These are phyloP conservation scores for Euphrasia confusa DNA, from an alignment of 257 asterid genomes.

Conservation along the genomic window DNA sequence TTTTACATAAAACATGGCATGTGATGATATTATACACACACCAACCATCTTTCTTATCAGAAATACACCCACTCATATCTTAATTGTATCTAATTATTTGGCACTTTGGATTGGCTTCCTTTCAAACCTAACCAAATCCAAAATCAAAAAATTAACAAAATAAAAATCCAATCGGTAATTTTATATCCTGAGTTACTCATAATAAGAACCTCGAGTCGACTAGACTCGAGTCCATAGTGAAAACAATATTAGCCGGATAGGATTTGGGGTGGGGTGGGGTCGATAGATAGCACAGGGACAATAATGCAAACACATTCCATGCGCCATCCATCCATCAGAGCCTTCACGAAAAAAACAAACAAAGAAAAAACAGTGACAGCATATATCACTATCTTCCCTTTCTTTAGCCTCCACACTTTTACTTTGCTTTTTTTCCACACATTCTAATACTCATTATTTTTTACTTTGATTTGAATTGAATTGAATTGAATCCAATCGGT, in stretches of 20 bases:
- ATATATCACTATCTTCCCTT: neutral
- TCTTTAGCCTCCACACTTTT: slow-evolving; percentile 12
- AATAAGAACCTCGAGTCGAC: too few species aligned
- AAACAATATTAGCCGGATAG: too few species aligned
- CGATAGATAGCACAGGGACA: slow-evolving; percentile 25
- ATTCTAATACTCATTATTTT: slow-evolving; percentile 17
- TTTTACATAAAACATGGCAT: too few species aligned
- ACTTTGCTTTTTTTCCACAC: slow-evolving; percentile 33
- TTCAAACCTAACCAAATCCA: too few species aligned
- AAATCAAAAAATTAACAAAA: too few species aligned
- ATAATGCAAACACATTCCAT: slow-evolving; percentile 41
- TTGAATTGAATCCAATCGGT: too few species aligned
- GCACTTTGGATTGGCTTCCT: neutral
- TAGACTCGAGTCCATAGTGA: too few species aligned
- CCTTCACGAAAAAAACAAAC: slow-evolving; percentile 1
- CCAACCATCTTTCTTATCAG: too few species aligned
- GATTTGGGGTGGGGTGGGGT: slow-evolving; percentile 8
- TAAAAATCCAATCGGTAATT: too few species aligned
- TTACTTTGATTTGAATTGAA: neutral
- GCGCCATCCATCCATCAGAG: slow-evolving; percentile 40
- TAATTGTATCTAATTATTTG: neutral
- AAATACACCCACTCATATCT: too few species aligned
- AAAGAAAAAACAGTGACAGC: neutral
- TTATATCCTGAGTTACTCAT: too few species aligned
- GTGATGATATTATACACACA: too few species aligned